Conservation (phyloP, 169 alveolate genomes). For the Cytauxzoon felis region DNA sequence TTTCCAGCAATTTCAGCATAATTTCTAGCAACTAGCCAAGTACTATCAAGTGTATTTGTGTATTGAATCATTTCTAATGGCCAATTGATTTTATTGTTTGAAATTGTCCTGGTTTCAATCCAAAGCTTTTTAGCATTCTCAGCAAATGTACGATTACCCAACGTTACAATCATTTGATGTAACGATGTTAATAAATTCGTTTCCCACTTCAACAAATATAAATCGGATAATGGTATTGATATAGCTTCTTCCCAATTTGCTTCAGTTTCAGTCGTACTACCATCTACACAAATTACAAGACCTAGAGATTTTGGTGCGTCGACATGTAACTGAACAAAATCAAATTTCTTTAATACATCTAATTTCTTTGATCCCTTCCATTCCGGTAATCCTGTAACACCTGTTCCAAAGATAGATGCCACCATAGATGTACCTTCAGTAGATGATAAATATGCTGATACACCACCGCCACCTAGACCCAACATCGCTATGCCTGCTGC, state of each 20-base stretch:
- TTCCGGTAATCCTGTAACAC: conserved; percentile 80
- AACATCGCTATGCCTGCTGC: conserved; percentile 79
- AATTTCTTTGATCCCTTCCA: conserved; percentile 74
- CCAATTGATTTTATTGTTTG: conserved; percentile 67
- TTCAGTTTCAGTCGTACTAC: conserved; percentile 51
- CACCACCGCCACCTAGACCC: conserved; percentile 74
- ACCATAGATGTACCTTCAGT: conserved; percentile 76
- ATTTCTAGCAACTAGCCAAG: conserved; percentile 81
- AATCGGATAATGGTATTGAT: conserved; percentile 66
- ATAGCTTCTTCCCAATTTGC: conserved; percentile 74
- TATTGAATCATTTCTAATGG: conserved; percentile 83
- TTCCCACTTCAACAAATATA: conserved; percentile 75
- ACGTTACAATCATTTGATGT: conserved; percentile 58
- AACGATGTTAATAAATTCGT: conserved; percentile 59
- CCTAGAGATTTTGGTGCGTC: conserved; percentile 67
- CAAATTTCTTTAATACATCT: conserved; percentile 68
- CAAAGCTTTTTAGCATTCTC: conserved; percentile 71
- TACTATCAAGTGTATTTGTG: conserved; percentile 84
- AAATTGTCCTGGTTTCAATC: conserved; percentile 7
- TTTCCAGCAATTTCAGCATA: conserved; percentile 86
- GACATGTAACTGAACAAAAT: conserved; percentile 72
- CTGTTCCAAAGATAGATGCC: conserved; percentile 79
- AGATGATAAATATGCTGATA: conserved; percentile 74
- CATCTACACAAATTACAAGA: conserved; percentile 72
- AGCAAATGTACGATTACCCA: conserved; percentile 73